Evolutionary conservation across 352 stramenopile genomes (phyloP), one percentile per base, ranked within the genome.

Genomic region (Phytophthora crassamura): DNA sequence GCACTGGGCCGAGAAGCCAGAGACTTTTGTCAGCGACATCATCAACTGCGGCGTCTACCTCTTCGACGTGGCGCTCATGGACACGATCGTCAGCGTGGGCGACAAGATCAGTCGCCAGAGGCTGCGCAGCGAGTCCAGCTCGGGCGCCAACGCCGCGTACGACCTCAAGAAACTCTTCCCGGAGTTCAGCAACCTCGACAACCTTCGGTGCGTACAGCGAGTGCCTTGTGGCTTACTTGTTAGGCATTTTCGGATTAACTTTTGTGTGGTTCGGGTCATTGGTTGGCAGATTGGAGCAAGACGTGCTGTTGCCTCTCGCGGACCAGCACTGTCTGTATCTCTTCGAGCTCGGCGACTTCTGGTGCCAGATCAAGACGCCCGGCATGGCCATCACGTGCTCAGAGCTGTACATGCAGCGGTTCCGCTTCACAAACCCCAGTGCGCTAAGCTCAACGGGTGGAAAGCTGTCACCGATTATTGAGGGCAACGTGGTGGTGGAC

Each of bases 1-100:
- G 20, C 89, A 96, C 49, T 96, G 89, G 89, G 89, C 89, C 7
- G 89, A 96, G 53, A 96, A 96, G 42, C 89, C 89, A 10, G 84
- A 95, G 69, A 95, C 89, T 5, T 96, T 96, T 66, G 89, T 96
- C 39, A 96, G 89, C 64, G 87, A 96, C 65, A 90, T 95, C 41
- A 96, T 96, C 76, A 96, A 96, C 67, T 96, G 89, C 46, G 89
- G 89, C 11, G 90, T 96, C 62, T 96, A 96, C 69, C 75, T 96
- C 18, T 90, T 96, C 43, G 84, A 94, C 42, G 84, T 93, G 15
- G 77, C 87, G 39, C 69, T 96, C 36, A 84, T 96, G 59, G 84
- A 94, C 35, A 76, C 74, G 22, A 88, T 96, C 53, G 77, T 95
- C 33, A 74, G 72, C 14, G 74, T 96, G 47, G 89, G 89, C 20